Evolutionary conservation across 768 basidiomycete genomes (phyloP).

Genomic region (Clavaria fumosa): DNA sequence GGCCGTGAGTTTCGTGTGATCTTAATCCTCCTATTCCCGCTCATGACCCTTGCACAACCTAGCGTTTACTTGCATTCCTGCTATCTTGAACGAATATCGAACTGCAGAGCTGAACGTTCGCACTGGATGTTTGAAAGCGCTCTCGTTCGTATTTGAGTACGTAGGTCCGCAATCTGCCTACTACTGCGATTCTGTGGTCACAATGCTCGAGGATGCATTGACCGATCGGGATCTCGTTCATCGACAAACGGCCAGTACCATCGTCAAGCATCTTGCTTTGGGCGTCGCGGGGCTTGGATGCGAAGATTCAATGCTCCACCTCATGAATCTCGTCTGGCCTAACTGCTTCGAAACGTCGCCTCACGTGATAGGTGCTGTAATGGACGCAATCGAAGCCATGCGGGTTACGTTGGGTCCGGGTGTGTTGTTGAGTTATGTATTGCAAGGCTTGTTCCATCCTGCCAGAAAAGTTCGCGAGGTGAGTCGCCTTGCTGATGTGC

Average conservation of each 20-base stretch:
- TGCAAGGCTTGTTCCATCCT: conserved; percentile 95
- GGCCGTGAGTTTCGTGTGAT: conserved; percentile 41
- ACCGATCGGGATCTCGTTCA: conserved; percentile 98
- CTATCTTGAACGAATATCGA: conserved; percentile 95
- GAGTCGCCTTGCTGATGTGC: not conserved
- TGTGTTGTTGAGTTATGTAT: conserved; percentile 76
- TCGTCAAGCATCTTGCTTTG: conserved; percentile 94
- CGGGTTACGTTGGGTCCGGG: conserved; percentile 91
- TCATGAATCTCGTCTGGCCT: conserved; percentile 98
- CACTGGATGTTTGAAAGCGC: conserved; percentile 94
- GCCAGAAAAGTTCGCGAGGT: conserved; percentile 91
- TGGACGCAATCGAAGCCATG: conserved; percentile 98
- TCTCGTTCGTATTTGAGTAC: conserved; percentile 99
- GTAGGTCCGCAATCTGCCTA: conserved; percentile 94
- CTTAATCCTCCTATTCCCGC: conserved; percentile 2
- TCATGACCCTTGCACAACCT: conserved; percentile 9
- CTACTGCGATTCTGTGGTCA: conserved; percentile 94
- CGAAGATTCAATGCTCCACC: conserved; percentile 94
- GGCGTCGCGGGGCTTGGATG: conserved; percentile 95
- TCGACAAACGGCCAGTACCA: conserved; percentile 93
- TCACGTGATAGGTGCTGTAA: conserved; percentile 94
- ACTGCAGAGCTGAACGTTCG: conserved; percentile 97
- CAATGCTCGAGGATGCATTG: conserved; percentile 94
- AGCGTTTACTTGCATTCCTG: conserved; percentile 98
- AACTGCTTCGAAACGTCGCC: conserved; percentile 98